Evolutionary conservation across 306 rosid genomes (phyloP).

Genomic region (Abrus pulchellus): DNA sequence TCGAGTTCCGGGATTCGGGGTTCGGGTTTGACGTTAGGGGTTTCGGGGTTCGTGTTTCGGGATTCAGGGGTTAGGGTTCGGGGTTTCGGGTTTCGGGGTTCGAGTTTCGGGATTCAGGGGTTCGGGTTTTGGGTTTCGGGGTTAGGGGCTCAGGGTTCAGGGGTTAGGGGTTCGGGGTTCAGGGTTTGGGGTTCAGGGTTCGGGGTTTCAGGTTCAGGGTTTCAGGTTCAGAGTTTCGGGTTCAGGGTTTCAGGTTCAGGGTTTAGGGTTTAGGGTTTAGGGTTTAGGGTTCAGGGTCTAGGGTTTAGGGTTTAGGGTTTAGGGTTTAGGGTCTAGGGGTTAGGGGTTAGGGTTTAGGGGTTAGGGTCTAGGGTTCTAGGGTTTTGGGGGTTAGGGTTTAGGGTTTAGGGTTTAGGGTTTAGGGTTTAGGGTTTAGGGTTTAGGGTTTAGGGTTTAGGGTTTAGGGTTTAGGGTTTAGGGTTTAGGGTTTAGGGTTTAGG

Average conservation of each 20-base stretch:
- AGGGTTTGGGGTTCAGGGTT: background rate
- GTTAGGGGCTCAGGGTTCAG: too few relatives aligned
- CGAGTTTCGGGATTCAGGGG: background rate
- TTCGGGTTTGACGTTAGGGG: background rate
- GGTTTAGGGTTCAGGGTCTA: background rate
- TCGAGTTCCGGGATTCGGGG: background rate
- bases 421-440: background rate
- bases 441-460: background rate
- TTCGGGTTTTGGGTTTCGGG: background rate
- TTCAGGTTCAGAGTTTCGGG: background rate
- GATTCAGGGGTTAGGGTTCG: background rate
- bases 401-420: conserved; percentile 1
- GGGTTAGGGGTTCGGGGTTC: background rate
- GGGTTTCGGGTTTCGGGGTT: background rate
- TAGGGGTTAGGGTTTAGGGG: background rate
- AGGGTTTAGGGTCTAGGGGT: background rate
- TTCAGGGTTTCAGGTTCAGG: background rate
- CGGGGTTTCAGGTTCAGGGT: background rate
- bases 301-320: background rate
- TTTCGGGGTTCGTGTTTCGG: background rate
- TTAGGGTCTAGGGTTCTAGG: background rate
- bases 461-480: background rate
- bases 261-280: background rate
- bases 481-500: background rate
- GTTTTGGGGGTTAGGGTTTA: background rate